Evolutionary conservation across 805 yeast species (phyloP).

Genomic region (Brettanomyces bruxellensis): DNA sequence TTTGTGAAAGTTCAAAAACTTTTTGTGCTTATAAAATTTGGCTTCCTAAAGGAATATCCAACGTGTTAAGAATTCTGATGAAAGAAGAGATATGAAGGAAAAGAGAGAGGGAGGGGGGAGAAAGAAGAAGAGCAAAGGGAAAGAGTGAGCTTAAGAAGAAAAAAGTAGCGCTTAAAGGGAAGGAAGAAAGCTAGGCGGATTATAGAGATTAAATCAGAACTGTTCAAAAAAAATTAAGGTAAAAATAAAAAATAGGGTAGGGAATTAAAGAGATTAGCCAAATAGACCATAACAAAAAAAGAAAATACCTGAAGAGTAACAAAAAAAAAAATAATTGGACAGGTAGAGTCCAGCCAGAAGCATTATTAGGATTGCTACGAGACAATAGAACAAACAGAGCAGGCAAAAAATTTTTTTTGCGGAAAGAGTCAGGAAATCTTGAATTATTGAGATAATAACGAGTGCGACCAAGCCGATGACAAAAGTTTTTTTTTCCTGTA

Average conservation of each 20-base stretch:
- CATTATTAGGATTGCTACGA: too few relatives aligned
- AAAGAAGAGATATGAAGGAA: neutral
- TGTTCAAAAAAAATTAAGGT: neutral
- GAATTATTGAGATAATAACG: too few relatives aligned
- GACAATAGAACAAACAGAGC: too few relatives aligned
- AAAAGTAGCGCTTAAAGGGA: neutral
- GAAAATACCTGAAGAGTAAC: neutral
- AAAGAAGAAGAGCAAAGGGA: neutral
- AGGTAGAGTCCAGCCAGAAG: too few relatives aligned
- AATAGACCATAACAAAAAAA: neutral
- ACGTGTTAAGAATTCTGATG: neutral
- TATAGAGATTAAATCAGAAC: neutral
- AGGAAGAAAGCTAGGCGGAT: neutral
- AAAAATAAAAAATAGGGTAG: neutral
- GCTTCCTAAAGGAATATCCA: too few relatives aligned
- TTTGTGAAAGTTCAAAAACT: neutral
- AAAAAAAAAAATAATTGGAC: too few relatives aligned
- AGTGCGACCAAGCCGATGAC: too few relatives aligned
- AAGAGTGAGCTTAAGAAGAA: neutral
- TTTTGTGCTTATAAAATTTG: too few relatives aligned
- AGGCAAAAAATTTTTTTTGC: too few relatives aligned
- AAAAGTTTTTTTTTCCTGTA: too few relatives aligned
- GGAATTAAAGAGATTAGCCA: neutral
- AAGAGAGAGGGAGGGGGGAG: neutral
- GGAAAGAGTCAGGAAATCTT: too few relatives aligned